A percentile compares a stretch with the other conserved stretches of the same genome.
phyloP scores from a whole-genome alignment of 1,284 basidiomycete species.

The Coniophora puteana region DNA sequence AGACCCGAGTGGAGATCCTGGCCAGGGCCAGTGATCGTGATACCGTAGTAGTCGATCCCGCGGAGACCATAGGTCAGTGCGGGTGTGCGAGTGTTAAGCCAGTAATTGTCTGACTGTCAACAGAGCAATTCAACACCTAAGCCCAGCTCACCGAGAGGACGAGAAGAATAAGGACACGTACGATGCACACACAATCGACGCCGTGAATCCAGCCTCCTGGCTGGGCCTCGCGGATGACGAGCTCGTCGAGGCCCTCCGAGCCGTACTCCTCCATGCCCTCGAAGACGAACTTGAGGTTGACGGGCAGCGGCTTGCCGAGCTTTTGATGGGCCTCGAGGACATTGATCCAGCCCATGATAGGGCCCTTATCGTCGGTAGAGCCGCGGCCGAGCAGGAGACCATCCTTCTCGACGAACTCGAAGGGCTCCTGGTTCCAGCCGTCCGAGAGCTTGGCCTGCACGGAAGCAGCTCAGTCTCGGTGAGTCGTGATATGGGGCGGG shows the following conservation, averaged over 20 bases:
- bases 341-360: slow-evolving; percentile 93
- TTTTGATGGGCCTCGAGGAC: slow-evolving; percentile 85
- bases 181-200: slow-evolving; percentile 94
- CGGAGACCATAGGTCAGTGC: slow-evolving; percentile 79
- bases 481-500: not conserved
- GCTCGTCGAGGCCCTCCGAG: slow-evolving; percentile 89
- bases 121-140: not conserved
- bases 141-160: no score
- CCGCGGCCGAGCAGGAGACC: slow-evolving; percentile 87
- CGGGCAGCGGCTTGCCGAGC: slow-evolving; percentile 78
- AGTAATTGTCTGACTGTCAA: slow-evolving; percentile 80
- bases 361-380: slow-evolving; percentile 92
- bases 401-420: slow-evolving; percentile 70
- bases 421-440: slow-evolving; percentile 92
- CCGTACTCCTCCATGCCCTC: slow-evolving; percentile 99
- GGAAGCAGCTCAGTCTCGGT: not conserved
- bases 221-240: slow-evolving; percentile 78
- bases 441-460: slow-evolving; percentile 70
- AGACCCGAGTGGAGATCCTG: slow-evolving; percentile 92
- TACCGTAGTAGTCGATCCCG: slow-evolving; percentile 88
- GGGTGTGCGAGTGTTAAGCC: slow-evolving; percentile 78
- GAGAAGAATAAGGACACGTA: slow-evolving; percentile 34
- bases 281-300: slow-evolving; percentile 94
- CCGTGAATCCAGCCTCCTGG: slow-evolving; percentile 82
- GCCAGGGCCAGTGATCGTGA: slow-evolving; percentile 81